A percentile compares a stretch with the other conserved stretches of the same genome.
These are phyloP conservation scores for Aquilaria malaccensis DNA, from an alignment of 345 rosid species.

Conservation along the genomic window DNA sequence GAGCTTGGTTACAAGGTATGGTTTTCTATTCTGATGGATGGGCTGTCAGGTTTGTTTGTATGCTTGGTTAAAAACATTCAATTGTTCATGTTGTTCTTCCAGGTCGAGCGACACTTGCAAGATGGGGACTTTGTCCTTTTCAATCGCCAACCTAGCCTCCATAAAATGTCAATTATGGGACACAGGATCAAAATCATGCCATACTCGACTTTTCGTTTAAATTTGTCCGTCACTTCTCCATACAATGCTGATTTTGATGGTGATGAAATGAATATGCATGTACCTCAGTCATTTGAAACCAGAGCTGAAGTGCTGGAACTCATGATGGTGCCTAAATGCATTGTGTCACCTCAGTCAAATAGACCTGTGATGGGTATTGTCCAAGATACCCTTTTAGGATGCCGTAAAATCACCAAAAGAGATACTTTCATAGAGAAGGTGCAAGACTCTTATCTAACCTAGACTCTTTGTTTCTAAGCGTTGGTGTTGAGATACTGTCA, in stretches of 20 bases:
- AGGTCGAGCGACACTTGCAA: slow-evolving; percentile 93
- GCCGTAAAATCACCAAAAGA: slow-evolving; percentile 96
- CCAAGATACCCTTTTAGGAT: slow-evolving; percentile 93
- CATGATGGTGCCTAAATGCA: slow-evolving; percentile 99
- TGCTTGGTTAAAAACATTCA: too few species aligned
- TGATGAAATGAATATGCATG: slow-evolving; percentile 99
- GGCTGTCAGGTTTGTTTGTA: too few species aligned
- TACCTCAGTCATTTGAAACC: slow-evolving; percentile 94
- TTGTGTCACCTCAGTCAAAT: slow-evolving; percentile 94
- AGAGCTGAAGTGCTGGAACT: slow-evolving; percentile 96
- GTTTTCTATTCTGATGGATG: slow-evolving; percentile 6
- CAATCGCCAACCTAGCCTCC: slow-evolving; percentile 98
- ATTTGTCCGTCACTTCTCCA: slow-evolving; percentile 93
- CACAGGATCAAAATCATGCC: slow-evolving; percentile 97
- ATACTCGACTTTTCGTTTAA: slow-evolving; percentile 88
- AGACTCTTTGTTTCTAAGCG: background rate
- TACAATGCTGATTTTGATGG: slow-evolving; percentile 99
- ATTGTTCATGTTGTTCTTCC: slow-evolving; percentile 17
- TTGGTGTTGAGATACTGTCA: background rate
- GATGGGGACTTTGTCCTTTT: slow-evolving; percentile 95
- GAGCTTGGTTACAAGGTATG: slow-evolving; percentile 84
- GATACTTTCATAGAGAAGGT: slow-evolving; percentile 99
- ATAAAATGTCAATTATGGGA: slow-evolving; percentile 99
- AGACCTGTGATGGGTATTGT: slow-evolving; percentile 99
- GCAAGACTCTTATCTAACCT: slow-evolving; percentile 2